A percentile compares a stretch with the other conserved stretches of the same genome.
Conservation (phyloP, 441 rosid species). For the Gossypium davidsonii region DNA sequence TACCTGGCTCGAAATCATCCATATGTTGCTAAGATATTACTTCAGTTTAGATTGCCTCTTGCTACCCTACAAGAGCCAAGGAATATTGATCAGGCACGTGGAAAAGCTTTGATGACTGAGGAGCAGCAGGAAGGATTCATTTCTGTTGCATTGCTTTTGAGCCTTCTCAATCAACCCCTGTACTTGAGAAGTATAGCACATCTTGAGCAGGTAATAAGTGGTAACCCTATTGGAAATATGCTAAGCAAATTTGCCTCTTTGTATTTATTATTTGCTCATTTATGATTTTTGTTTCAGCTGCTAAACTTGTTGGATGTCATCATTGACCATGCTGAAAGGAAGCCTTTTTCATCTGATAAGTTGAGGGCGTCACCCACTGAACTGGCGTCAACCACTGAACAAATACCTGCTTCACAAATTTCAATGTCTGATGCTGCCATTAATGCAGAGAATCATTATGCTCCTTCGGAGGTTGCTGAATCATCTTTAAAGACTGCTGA, state of each 20-base stretch:
- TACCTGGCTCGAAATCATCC: slow-evolving; percentile 87
- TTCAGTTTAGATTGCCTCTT: slow-evolving; percentile 60
- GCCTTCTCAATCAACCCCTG: slow-evolving; percentile 90
- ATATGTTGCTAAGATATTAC: slow-evolving; percentile 71
- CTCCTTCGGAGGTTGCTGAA: slow-evolving; percentile 34
- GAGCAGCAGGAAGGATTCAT: slow-evolving; percentile 48
- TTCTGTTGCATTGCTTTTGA: slow-evolving; percentile 70
- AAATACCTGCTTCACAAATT: slow-evolving; percentile 35
- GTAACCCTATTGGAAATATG: not conserved
- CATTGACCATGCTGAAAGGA: slow-evolving; percentile 69
- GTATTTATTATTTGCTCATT: slow-evolving; percentile 6
- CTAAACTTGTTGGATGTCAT: slow-evolving; percentile 89
- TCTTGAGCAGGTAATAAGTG: slow-evolving; percentile 88
- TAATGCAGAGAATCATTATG: slow-evolving; percentile 34
- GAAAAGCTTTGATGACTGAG: slow-evolving; percentile 62
- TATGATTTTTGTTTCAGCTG: slow-evolving; percentile 45
- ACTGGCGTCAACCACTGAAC: slow-evolving; percentile 39
- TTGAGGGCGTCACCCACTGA: slow-evolving; percentile 42
- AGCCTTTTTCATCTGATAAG: slow-evolving; percentile 45
- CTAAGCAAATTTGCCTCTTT: not conserved
- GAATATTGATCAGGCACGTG: slow-evolving; percentile 46
- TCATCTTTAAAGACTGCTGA: slow-evolving; percentile 37
- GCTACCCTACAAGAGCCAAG: slow-evolving; percentile 34
- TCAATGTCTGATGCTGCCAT: slow-evolving; percentile 34
- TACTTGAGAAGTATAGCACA: slow-evolving; percentile 93